Conservation (phyloP, 164 flowering plant species). For the Litsea cubeba region DNA sequence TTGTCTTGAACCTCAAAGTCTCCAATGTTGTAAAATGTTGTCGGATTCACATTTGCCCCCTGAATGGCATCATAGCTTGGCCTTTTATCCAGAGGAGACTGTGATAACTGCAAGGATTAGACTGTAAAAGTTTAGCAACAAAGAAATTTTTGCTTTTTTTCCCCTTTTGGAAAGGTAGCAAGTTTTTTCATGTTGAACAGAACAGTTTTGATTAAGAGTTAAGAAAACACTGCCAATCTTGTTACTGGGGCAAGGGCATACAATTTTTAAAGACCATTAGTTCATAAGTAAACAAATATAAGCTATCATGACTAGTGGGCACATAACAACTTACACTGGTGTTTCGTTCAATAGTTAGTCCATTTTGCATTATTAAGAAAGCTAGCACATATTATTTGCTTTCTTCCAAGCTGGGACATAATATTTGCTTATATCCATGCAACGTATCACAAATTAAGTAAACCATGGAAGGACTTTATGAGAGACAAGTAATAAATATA, state of each 20-base stretch:
- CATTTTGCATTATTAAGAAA: neutral
- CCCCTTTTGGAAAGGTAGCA: no score
- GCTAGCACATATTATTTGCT: neutral
- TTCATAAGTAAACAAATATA: neutral
- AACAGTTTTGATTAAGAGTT: neutral
- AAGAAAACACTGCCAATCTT: neutral
- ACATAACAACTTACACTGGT: no score
- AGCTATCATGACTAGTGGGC: neutral
- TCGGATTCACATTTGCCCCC: constrained; percentile 82
- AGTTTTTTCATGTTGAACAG: no score
- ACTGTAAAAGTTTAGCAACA: neutral
- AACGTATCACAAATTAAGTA: no score
- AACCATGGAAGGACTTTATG: no score
- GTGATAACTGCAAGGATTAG: constrained; percentile 64
- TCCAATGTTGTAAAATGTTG: constrained; percentile 90
- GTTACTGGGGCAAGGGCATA: neutral
- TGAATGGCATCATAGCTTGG: constrained; percentile 86
- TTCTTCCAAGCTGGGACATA: no score
- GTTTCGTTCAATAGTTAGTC: neutral
- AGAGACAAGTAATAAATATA: no score
- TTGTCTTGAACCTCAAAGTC: constrained; percentile 93
- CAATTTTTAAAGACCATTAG: neutral
- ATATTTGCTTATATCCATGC: no score
- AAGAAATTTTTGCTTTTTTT: neutral
- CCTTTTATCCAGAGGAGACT: constrained; percentile 68